phyloP scores from a whole-genome alignment of 495 filamentous ascomycete species.

The Xylaria sp. region DNA sequence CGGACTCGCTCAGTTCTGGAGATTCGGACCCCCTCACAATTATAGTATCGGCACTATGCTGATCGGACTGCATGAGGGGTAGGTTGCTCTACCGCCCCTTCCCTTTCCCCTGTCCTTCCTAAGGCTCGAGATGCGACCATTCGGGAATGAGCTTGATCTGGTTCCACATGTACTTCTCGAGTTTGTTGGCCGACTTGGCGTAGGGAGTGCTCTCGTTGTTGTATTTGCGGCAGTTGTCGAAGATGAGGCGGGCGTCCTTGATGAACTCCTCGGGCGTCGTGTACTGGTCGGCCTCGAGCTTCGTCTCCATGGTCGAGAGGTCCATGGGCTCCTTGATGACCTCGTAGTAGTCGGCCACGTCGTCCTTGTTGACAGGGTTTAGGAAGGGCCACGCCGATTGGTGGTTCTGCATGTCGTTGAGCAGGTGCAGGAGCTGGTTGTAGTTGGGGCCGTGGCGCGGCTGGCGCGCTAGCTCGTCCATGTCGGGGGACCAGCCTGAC shows the following conservation, averaged over 20 bases:
- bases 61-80: not conserved
- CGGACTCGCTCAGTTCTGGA: not conserved
- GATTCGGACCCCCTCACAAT: too few relatives aligned
- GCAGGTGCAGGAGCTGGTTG: constrained; percentile 87
- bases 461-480: constrained; percentile 95
- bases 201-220: constrained; percentile 96
- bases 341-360: constrained; percentile 96
- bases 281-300: constrained; percentile 93
- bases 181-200: constrained; percentile 91
- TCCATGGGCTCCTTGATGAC: constrained; percentile 99
- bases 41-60: not conserved
- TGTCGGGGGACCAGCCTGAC: constrained; percentile 94
- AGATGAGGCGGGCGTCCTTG: constrained; percentile 87
- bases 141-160: constrained; percentile 94
- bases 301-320: constrained; percentile 91
- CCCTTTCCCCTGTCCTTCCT: constrained; percentile 29
- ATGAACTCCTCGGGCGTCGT: constrained; percentile 91
- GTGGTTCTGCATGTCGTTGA: constrained; percentile 96
- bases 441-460: constrained; percentile 98
- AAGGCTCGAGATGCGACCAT: constrained; percentile 76
- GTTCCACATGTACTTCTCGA: constrained; percentile 96
- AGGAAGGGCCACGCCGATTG: constrained; percentile 92
- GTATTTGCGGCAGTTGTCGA: constrained; percentile 93
- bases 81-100: not conserved
- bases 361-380: constrained; percentile 91